A percentile compares a stretch with the other conserved stretches of the same genome.
These are phyloP conservation scores for Babesia sp. DNA, from an alignment of 169 alveolate genomes.

Conservation along the genomic window DNA sequence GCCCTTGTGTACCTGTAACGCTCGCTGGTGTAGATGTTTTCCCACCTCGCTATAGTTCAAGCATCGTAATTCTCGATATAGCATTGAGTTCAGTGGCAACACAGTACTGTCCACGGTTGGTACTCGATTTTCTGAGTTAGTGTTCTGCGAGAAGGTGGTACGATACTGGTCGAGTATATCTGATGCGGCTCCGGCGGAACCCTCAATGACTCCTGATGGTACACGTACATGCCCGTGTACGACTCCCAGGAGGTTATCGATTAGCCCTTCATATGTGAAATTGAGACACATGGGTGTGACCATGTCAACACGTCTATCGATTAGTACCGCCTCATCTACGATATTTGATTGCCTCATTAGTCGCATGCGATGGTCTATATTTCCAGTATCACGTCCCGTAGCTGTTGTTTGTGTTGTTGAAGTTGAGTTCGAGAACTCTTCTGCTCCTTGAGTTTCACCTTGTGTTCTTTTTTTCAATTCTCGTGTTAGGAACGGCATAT, in stretches of 20 bases:
- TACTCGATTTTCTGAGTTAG: neutral
- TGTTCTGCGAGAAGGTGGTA: neutral
- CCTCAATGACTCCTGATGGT: conserved; percentile 51
- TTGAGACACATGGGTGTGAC: conserved; percentile 65
- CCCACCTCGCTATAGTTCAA: conserved; percentile 81
- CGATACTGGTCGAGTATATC: conserved; percentile 28
- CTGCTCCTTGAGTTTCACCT: neutral
- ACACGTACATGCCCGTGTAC: neutral
- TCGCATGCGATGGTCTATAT: neutral
- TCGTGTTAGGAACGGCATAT: conserved; percentile 17
- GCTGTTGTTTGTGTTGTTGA: neutral
- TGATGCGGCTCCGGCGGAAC: conserved; percentile 6
- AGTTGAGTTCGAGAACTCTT: neutral
- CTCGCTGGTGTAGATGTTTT: conserved; percentile 79
- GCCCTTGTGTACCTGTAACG: conserved; percentile 82
- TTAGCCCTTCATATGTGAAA: conserved; percentile 61
- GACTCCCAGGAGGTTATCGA: conserved; percentile 53
- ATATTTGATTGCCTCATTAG: neutral
- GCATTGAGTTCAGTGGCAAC: conserved; percentile 50
- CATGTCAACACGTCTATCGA: conserved; percentile 58
- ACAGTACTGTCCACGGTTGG: neutral
- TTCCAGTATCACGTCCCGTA: neutral
- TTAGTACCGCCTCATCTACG: conserved; percentile 32
- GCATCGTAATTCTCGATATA: conserved; percentile 78
- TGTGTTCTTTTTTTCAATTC: neutral